phyloP scores from a whole-genome alignment of 352 stramenopile genomes.

The Blastocystis hominis region DNA sequence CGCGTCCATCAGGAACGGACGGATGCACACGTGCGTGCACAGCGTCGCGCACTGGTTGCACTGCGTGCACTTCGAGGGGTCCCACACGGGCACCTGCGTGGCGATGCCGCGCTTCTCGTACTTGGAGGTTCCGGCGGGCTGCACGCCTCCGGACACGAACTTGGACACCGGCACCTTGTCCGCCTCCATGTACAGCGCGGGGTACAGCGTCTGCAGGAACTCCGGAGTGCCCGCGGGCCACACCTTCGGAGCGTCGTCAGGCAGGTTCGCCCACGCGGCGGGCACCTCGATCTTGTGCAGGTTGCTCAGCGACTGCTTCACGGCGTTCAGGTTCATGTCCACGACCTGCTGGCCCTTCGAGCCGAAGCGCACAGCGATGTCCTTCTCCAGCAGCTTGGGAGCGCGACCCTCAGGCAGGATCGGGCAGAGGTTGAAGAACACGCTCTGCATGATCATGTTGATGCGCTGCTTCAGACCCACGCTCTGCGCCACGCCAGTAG shows the following conservation, averaged over 20 bases:
- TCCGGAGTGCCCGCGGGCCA: conserved; percentile 64
- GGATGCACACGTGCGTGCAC: conserved; percentile 66
- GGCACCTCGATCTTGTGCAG: conserved; percentile 63
- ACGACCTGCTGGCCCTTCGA: conserved; percentile 42
- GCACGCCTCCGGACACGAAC: conserved; percentile 65
- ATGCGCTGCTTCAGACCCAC: conserved; percentile 65
- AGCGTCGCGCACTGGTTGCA: conserved; percentile 68
- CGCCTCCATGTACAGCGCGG: conserved; percentile 63
- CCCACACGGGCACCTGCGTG: conserved; percentile 62
- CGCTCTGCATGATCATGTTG: conserved; percentile 65
- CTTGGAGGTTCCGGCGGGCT: conserved; percentile 64
- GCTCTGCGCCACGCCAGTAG: conserved; percentile 62
- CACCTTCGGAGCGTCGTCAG: conserved; percentile 62
- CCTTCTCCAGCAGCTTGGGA: conserved; percentile 20
- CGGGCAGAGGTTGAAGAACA: conserved; percentile 49
- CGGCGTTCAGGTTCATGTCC: conserved; percentile 62
- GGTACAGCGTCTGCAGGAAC: conserved; percentile 65
- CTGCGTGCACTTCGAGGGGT: conserved; percentile 65
- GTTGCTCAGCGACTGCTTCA: conserved; percentile 61
- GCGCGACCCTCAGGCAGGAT: conserved; percentile 3
- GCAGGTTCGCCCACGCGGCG: conserved; percentile 63
- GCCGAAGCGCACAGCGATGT: conserved; percentile 29
- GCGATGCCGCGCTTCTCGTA: conserved; percentile 64
- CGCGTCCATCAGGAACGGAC: conserved; percentile 66
- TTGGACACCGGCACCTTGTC: conserved; percentile 65